Conservation (phyloP, 495 filamentous ascomycete genomes). For the Chaetomium tenue region DNA sequence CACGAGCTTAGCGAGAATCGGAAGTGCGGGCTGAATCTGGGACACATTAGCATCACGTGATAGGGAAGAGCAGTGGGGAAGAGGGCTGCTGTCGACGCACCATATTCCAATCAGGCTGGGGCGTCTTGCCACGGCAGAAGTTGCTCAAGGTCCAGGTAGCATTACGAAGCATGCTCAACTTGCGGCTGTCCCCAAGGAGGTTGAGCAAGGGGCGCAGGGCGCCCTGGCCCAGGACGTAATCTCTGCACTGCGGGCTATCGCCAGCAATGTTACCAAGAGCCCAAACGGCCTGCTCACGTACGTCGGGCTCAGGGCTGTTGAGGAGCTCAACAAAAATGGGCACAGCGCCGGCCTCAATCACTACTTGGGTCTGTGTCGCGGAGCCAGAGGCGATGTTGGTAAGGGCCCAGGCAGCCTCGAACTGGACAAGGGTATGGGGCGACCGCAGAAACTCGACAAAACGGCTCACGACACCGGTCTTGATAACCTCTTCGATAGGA, state of each 20-base stretch:
- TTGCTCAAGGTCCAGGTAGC: constrained; percentile 99
- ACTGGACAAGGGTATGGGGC: constrained; percentile 97
- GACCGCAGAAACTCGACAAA: constrained; percentile 99
- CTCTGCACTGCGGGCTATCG: constrained; percentile 94
- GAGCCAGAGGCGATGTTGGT: constrained; percentile 99
- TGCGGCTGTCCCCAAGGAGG: constrained; percentile 93
- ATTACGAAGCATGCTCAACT: constrained; percentile 98
- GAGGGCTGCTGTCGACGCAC: constrained; percentile 53
- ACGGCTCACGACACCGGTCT: constrained; percentile 94
- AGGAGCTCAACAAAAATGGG: constrained; percentile 98
- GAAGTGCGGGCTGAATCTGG: constrained; percentile 95
- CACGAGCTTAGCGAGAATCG: constrained; percentile 92
- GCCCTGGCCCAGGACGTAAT: constrained; percentile 87
- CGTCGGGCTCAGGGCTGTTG: constrained; percentile 93
- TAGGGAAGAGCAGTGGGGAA: constrained; percentile 8
- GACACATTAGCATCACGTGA: constrained; percentile 26
- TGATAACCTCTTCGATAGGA: constrained; percentile 97
- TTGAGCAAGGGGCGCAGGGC: constrained; percentile 84
- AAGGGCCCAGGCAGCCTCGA: constrained; percentile 98
- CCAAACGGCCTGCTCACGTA: constrained; percentile 98
- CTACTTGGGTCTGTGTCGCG: constrained; percentile 95
- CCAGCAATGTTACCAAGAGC: constrained; percentile 98
- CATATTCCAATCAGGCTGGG: constrained; percentile 96
- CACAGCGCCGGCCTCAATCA: constrained; percentile 97
- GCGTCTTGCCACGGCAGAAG: constrained; percentile 99